These are phyloP conservation scores for Logfia minima DNA, from an alignment of 129 eudicot species.

Conservation along the genomic window DNA sequence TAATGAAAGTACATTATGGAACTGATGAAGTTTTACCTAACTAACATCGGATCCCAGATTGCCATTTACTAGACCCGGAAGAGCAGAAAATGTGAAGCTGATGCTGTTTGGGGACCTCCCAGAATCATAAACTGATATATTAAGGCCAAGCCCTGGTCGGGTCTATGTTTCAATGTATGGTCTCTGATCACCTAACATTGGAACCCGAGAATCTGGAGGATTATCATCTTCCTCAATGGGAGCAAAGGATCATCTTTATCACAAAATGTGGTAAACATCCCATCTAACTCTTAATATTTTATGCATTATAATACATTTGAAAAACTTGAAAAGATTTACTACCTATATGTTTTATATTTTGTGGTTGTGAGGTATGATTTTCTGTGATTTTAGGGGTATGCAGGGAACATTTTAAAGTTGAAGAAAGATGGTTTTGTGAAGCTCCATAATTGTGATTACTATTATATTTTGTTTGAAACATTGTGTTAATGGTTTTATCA, in stretches of 20 bases:
- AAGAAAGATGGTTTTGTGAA: too few species aligned
- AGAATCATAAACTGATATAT: conserved; percentile 45
- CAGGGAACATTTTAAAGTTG: too few species aligned
- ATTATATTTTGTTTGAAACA: too few species aligned
- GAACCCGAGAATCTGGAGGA: conserved; percentile 46
- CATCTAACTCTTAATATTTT: background rate
- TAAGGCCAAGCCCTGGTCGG: conserved; percentile 42
- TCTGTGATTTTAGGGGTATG: too few species aligned
- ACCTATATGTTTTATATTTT: too few species aligned
- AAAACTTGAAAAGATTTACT: too few species aligned
- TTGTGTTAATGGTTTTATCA: too few species aligned
- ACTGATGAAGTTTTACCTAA: background rate
- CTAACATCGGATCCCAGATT: conserved; percentile 40
- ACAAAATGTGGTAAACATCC: conserved; percentile 12
- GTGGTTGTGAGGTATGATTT: too few species aligned
- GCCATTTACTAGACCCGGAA: conserved; percentile 37
- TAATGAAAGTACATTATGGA: background rate
- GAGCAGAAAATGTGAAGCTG: conserved; percentile 29
- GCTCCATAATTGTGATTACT: too few species aligned
- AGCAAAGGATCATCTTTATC: background rate
- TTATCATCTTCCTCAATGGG: conserved; percentile 25
- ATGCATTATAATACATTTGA: too few species aligned
- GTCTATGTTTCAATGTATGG: conserved; percentile 41
- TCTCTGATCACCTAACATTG: conserved; percentile 48
- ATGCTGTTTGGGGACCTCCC: conserved; percentile 37